These are phyloP conservation scores for Podila epicladia DNA, from an alignment of 192 early-diverging fungal species.

Conservation along the genomic window DNA sequence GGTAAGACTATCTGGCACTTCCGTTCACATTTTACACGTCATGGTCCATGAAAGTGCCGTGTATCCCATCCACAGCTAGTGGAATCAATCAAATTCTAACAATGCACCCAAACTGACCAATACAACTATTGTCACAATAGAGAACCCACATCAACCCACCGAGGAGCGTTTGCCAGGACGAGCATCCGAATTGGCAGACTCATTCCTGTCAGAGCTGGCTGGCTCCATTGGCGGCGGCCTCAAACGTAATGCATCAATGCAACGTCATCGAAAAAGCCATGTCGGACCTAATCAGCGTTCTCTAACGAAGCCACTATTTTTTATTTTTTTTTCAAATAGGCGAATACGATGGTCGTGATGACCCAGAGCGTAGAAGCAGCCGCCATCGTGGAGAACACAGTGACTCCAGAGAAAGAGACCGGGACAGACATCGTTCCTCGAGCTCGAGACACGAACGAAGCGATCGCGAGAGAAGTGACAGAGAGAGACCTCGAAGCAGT, in stretches of 20 bases:
- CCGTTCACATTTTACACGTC: not conserved
- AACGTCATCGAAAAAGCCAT: not conserved
- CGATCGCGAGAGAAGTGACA: slow-evolving; percentile 49
- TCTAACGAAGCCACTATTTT: not conserved
- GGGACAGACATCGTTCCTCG: slow-evolving; percentile 57
- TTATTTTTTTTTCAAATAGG: slow-evolving; percentile 1
- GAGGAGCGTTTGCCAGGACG: slow-evolving; percentile 42
- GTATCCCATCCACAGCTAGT: too few species aligned
- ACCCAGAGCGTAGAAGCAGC: slow-evolving; percentile 43
- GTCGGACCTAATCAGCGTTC: not conserved
- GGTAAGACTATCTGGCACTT: not conserved
- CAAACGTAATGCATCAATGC: slow-evolving; percentile 28
- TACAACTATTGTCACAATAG: slow-evolving; percentile 7
- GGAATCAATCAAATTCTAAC: too few species aligned
- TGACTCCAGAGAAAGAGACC: slow-evolving; percentile 58
- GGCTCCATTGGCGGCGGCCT: slow-evolving; percentile 10
- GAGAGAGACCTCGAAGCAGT: slow-evolving; percentile 4
- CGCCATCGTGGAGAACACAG: slow-evolving; percentile 48
- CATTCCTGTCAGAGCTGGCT: slow-evolving; percentile 38
- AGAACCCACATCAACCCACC: slow-evolving; percentile 32
- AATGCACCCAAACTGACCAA: too few species aligned
- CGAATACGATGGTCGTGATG: slow-evolving; percentile 30
- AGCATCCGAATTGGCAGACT: slow-evolving; percentile 45
- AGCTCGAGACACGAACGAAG: slow-evolving; percentile 51
- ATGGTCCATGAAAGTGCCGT: not conserved